A percentile compares a stretch with the other conserved stretches of the same genome.
Evolutionary conservation across 2,329 filamentous ascomycete genomes (phyloP).

Genomic region (Microcyclosporella mali): DNA sequence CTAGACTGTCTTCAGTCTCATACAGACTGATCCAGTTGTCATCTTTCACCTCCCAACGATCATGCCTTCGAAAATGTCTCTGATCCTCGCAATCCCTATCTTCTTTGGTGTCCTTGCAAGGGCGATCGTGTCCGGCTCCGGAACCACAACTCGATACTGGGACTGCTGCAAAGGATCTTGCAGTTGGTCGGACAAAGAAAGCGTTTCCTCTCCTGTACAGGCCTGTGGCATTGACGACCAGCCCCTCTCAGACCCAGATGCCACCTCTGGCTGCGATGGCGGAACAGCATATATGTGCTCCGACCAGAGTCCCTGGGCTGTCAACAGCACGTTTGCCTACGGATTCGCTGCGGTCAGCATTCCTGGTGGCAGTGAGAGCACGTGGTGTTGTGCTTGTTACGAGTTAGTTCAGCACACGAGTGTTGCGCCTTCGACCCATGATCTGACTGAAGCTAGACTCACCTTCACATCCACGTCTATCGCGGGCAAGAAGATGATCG

Average conservation of each 20-base stretch:
- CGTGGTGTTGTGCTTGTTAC: conserved; percentile 64
- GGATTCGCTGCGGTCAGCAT: conserved; percentile 56
- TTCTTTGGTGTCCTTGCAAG: conserved; percentile 20
- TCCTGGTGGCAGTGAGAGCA: conserved; percentile 48
- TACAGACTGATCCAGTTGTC: too few relatives aligned
- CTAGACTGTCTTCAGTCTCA: too few relatives aligned
- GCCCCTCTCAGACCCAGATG: conserved; percentile 46
- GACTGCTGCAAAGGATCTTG: conserved; percentile 69
- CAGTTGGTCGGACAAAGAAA: conserved; percentile 52
- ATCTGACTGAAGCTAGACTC: conserved; percentile 37
- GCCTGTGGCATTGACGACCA: conserved; percentile 53
- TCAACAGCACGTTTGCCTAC: conserved; percentile 54
- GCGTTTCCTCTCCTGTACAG: conserved; percentile 46
- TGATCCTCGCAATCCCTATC: conserved; percentile 15
- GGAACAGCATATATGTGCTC: conserved; percentile 57
- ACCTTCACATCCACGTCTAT: conserved; percentile 53
- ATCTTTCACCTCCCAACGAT: too few relatives aligned
- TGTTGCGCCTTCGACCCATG: too few relatives aligned
- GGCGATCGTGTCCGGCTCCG: conserved; percentile 26
- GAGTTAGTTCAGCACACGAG: conserved; percentile 32
- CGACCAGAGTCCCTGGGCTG: conserved; percentile 56
- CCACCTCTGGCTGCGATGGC: conserved; percentile 50
- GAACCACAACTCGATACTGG: conserved; percentile 39
- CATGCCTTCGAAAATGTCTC: too few relatives aligned
- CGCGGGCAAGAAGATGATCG: conserved; percentile 56